These are phyloP conservation scores for Aspergillus aculeatinus DNA, from an alignment of 2,329 filamentous ascomycete species.

Conservation along the genomic window DNA sequence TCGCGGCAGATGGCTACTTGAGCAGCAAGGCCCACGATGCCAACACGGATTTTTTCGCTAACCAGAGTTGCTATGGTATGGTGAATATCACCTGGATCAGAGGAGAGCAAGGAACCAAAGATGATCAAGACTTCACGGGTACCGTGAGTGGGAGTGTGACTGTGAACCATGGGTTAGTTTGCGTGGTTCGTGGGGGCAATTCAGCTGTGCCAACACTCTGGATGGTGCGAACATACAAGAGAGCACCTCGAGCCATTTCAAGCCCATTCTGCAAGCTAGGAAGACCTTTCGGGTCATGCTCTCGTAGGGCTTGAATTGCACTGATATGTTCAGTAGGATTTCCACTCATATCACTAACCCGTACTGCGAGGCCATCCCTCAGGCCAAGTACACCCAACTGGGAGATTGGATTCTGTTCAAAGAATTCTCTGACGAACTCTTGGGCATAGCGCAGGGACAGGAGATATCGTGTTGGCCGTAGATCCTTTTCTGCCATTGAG, in stretches of 20 bases:
- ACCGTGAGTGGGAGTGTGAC: constrained; percentile 87
- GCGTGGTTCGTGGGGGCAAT: neutral
- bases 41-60: constrained; percentile 79
- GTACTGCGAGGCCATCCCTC: constrained; percentile 83
- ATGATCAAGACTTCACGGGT: constrained; percentile 90
- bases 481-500: constrained; percentile 92
- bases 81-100: constrained; percentile 93
- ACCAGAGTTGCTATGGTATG: constrained; percentile 79
- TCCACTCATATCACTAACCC: constrained; percentile 85
- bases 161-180: constrained; percentile 31
- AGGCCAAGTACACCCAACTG: constrained; percentile 91
- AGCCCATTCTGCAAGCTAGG: constrained; percentile 90
- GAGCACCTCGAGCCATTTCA: constrained; percentile 86
- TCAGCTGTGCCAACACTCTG: neutral
- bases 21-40: constrained; percentile 85
- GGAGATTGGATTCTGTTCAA: constrained; percentile 97
- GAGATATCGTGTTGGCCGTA: constrained; percentile 82
- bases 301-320: constrained; percentile 65
- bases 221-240: constrained; percentile 62
- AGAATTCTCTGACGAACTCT: constrained; percentile 90
- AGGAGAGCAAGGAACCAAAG: constrained; percentile 84
- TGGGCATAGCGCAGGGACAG: constrained; percentile 78
- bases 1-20: constrained; percentile 91
- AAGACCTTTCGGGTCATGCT: constrained; percentile 69
- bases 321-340: constrained; percentile 87